Evolutionary conservation across 371 early-diverging fungal genomes (phyloP).

Genomic region (Mucor circinelloides): DNA sequence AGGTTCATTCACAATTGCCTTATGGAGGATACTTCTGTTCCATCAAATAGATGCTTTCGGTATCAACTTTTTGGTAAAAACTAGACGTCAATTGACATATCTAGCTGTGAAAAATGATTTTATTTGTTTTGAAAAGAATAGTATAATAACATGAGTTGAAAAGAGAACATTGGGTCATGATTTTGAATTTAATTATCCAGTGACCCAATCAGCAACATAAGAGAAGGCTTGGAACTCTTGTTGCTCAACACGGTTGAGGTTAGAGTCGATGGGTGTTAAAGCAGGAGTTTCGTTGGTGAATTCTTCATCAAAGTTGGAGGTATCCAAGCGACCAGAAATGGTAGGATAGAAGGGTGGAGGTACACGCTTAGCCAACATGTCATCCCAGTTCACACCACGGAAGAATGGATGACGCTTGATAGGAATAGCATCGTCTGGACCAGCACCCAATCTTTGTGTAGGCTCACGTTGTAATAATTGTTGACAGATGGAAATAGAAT

Average conservation of each 20-base stretch:
- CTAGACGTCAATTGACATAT: too few species aligned
- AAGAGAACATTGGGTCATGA: too few species aligned
- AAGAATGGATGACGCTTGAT: conserved; percentile 96
- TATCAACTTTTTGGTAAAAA: too few species aligned
- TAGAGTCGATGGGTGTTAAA: conserved; percentile 84
- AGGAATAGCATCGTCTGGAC: conserved; percentile 81
- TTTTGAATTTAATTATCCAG: neutral
- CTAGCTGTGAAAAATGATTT: neutral
- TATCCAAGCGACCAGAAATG: conserved; percentile 78
- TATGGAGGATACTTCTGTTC: too few species aligned
- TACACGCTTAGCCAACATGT: conserved; percentile 78
- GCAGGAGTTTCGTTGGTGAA: conserved; percentile 90
- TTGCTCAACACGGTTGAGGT: conserved; percentile 81
- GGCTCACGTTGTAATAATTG: conserved; percentile 92
- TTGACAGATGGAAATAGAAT: conserved; percentile 86
- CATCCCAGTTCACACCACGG: conserved; percentile 92
- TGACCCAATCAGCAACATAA: conserved; percentile 89
- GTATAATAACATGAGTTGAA: neutral
- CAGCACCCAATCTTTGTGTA: conserved; percentile 80
- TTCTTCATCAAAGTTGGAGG: conserved; percentile 95
- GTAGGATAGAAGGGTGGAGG: conserved; percentile 90
- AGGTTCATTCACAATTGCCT: too few species aligned
- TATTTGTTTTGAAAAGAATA: neutral
- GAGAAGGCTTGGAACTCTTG: conserved; percentile 91
- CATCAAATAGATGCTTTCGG: too few species aligned